phyloP scores from a whole-genome alignment of 805 yeast species.

The Nakazawaea sp. region DNA sequence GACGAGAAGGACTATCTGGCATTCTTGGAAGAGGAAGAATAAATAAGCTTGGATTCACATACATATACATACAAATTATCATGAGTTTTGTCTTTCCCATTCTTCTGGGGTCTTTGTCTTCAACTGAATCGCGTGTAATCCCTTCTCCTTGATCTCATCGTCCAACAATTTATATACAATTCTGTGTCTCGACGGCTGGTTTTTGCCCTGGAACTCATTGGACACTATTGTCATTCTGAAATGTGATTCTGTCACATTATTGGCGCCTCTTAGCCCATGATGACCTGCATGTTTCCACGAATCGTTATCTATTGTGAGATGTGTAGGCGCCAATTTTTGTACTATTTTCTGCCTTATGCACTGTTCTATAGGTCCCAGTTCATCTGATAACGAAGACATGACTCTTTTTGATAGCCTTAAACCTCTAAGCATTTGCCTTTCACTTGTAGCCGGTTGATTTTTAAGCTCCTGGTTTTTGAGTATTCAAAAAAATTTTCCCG shows the following conservation, averaged over 20 bases:
- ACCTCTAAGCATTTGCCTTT: no score
- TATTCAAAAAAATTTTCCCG: no score
- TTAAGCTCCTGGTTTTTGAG: no score
- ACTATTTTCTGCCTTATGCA: constrained; percentile 38
- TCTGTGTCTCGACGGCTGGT: constrained; percentile 72
- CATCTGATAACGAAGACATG: constrained; percentile 11
- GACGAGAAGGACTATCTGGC: constrained; percentile 49
- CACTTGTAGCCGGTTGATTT: no score
- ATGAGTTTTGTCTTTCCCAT: constrained; percentile 20
- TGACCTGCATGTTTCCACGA: constrained; percentile 87
- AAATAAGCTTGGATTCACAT: constrained; percentile 2
- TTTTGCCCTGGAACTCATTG: constrained; percentile 56
- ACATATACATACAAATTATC: neutral
- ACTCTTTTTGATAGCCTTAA: no score
- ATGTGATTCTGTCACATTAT: constrained; percentile 73
- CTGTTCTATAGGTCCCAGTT: constrained; percentile 42
- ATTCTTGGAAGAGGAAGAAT: constrained; percentile 48
- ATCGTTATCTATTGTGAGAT: constrained; percentile 61
- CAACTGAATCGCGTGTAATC: constrained; percentile 86
- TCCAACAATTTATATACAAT: constrained; percentile 59
- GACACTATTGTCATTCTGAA: constrained; percentile 72
- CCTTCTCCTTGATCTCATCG: constrained; percentile 63
- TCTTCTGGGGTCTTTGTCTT: constrained; percentile 72
- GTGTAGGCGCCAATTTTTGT: constrained; percentile 34
- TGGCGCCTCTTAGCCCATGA: constrained; percentile 68